Percentiles rank a stretch among this genome's conserved stretches.
phyloP scores from a whole-genome alignment of 2,329 filamentous ascomycete genomes.

The Fulvia fulva region DNA sequence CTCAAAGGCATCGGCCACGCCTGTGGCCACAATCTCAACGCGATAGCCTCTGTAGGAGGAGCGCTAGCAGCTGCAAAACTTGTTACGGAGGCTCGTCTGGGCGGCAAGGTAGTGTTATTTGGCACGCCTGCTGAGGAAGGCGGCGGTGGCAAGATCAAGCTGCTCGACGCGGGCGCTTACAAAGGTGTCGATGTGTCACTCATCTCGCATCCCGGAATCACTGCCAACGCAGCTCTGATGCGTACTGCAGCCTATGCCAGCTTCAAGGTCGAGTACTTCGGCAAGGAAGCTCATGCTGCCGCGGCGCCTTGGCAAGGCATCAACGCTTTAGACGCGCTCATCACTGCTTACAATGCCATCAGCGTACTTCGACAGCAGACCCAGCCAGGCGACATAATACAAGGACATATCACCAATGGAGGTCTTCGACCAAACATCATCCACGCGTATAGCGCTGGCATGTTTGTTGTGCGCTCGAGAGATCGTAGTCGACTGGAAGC shows the following conservation, averaged over 20 bases:
- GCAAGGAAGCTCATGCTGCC: constrained; percentile 37
- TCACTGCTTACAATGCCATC: constrained; percentile 33
- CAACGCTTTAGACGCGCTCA: constrained; percentile 35
- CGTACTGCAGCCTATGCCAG: constrained; percentile 50
- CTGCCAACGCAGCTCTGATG: constrained; percentile 45
- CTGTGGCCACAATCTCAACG: constrained; percentile 46
- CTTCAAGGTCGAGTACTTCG: constrained; percentile 46
- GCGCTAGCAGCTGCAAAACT: constrained; percentile 37
- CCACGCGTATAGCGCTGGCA: constrained; percentile 37
- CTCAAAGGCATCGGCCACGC: constrained; percentile 42
- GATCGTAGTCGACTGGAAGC: constrained; percentile 29
- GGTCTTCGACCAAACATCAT: constrained; percentile 37
- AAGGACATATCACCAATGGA: constrained; percentile 30
- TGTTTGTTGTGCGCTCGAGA: constrained; percentile 36
- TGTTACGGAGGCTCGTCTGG: constrained; percentile 28
- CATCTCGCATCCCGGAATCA: constrained; percentile 36
- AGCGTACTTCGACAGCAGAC: constrained; percentile 40
- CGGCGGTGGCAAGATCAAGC: constrained; percentile 32
- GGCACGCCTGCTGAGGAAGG: constrained; percentile 44
- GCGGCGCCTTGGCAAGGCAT: constrained; percentile 30
- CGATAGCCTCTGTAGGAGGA: constrained; percentile 37
- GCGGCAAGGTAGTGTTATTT: constrained; percentile 38
- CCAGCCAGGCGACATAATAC: constrained; percentile 38
- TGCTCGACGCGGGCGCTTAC: constrained; percentile 44
- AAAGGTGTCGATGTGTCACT: constrained; percentile 33